Evolutionary conservation across 768 basidiomycete species (phyloP).

Genomic region (Tylopilus cervinicoccineus): DNA sequence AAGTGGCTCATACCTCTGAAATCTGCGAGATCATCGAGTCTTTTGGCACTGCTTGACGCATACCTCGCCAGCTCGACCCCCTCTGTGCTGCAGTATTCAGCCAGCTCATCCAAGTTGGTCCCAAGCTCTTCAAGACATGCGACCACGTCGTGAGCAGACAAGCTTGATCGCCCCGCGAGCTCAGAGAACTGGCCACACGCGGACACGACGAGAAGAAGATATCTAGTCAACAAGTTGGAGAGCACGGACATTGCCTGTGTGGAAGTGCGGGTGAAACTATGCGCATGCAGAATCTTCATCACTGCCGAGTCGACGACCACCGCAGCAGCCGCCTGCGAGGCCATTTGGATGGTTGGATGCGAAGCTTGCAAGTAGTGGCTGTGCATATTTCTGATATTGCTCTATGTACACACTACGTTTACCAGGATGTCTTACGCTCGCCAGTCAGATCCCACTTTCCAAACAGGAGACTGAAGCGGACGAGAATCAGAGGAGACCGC

Average conservation of each 20-base stretch:
- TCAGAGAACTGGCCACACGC: slow-evolving; percentile 72
- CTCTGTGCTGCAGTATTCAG: slow-evolving; percentile 62
- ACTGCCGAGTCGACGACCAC: slow-evolving; percentile 66
- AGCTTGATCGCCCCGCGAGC: slow-evolving; percentile 61
- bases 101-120: slow-evolving; percentile 63
- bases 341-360: slow-evolving; percentile 12
- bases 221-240: slow-evolving; percentile 73
- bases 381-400: slow-evolving; percentile 2
- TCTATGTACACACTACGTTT: background rate
- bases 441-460: slow-evolving; percentile 43
- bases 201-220: slow-evolving; percentile 59
- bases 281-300: slow-evolving; percentile 69
- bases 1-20: slow-evolving; percentile 55
- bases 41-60: slow-evolving; percentile 55
- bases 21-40: slow-evolving; percentile 71
- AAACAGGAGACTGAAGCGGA: slow-evolving; percentile 31
- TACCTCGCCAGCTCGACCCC: slow-evolving; percentile 68
- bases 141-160: slow-evolving; percentile 58
- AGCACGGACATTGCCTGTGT: slow-evolving; percentile 65
- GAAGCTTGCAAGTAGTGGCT: background rate
- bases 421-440: slow-evolving; percentile 16
- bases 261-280: slow-evolving; percentile 74
- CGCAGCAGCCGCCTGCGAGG: slow-evolving; percentile 42
- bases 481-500: slow-evolving; percentile 2
- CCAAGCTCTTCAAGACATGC: slow-evolving; percentile 74